Evolutionary conservation across 768 basidiomycete genomes (phyloP), one percentile per base, ranked within the genome.

Genomic region (Dioszegia crocea): DNA sequence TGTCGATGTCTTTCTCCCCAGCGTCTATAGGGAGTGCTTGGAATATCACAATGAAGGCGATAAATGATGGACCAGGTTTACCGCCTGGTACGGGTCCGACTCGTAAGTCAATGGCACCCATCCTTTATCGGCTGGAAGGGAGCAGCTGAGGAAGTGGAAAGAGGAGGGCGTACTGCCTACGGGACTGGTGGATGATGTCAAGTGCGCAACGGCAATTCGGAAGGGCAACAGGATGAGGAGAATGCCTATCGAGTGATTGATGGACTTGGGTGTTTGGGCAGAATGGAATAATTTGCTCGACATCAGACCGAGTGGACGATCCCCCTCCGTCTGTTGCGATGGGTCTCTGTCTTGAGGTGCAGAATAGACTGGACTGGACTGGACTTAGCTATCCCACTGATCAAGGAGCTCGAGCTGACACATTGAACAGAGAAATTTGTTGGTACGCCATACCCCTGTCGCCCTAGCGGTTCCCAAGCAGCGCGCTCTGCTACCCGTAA

Each of bases 141-240:
- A 85, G 49, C 83, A 87, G 56, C 75, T 99, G 26, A 82, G 83
- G 51, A 83, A 85, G 64, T 87, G 91, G 83, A 86, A 89, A 48
- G 86, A 86, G 16, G 88, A 94, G 65, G 91, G 89, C 3, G 82
- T 81, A 57, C 80, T 98, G n/a, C 91, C 91, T 0, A 84, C 82
- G n/a, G 80, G 85, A 21, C 79, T 83, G 59, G 84, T 89, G 14
- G 78, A 78, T 31, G 78, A 74, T 21, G 65, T 58, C 46, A 84
- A 85, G 56, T 85, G 83, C 56, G 80, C 56, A 27, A 33, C 58
- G 27, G 60, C 58, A 10, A 63, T 71, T 43, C 17, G 36, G 36
- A 39, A 27, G 21, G 57, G 47, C 9, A 56, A 46, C 26, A 47
- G 59, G 24, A 27, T 61, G 17, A 41, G 59, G 38, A 55, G 61